Evolutionary conservation across 306 rosid genomes (phyloP).

Genomic region (Quercus rubra): DNA sequence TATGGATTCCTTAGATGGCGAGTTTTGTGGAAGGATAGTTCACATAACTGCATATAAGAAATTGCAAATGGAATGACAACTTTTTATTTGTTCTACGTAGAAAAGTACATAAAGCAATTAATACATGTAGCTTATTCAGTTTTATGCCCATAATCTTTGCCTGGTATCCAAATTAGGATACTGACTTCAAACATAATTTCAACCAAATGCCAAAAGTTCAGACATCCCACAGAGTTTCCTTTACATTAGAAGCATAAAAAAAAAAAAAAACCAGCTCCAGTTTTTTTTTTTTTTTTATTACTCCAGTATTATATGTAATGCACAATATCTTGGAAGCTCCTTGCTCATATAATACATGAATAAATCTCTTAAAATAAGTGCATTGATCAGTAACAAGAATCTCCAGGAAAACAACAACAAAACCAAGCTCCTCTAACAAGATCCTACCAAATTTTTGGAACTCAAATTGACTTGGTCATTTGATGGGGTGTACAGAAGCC

Average conservation of each 20-base stretch:
- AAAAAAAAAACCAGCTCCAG: not conserved
- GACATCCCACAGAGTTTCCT: not conserved
- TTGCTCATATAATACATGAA: not conserved
- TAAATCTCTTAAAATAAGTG: not conserved
- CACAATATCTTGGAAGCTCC: not conserved
- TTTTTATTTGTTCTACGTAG: constrained; percentile 6
- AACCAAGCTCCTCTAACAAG: constrained; percentile 1
- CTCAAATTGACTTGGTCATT: not conserved
- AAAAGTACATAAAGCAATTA: constrained; percentile 3
- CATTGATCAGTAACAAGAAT: not conserved
- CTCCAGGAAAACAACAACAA: not conserved
- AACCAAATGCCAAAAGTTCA: not conserved
- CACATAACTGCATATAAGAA: constrained; percentile 82
- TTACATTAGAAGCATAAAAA: not conserved
- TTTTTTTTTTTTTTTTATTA: too few species aligned
- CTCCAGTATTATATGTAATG: not conserved
- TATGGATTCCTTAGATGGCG: constrained; percentile 96
- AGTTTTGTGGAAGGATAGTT: constrained; percentile 94
- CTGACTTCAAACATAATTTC: not conserved
- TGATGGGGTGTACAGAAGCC: not conserved
- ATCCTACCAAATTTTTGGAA: not conserved
- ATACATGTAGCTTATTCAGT: constrained; percentile 1
- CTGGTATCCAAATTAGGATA: not conserved
- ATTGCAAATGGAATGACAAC: constrained; percentile 30
- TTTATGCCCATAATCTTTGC: constrained; percentile 1